These are phyloP conservation scores for Penicillium desertorum DNA, from an alignment of 495 filamentous ascomycete species.

Conservation along the genomic window DNA sequence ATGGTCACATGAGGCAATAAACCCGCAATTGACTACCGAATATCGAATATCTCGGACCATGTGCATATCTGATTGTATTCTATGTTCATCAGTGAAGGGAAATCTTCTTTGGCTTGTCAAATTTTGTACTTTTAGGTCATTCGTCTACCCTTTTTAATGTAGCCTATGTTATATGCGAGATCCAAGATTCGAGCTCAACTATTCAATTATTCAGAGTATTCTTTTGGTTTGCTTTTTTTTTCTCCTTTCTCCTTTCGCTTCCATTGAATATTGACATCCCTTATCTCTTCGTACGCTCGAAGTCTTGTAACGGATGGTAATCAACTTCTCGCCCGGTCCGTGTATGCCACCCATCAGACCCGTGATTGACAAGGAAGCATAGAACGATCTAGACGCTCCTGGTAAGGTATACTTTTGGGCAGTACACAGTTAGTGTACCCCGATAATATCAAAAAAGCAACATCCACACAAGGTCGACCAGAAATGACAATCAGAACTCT, in stretches of 20 bases:
- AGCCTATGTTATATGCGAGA: background rate
- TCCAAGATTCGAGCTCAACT: background rate
- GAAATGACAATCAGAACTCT: slow-evolving; percentile 23
- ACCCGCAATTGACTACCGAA: background rate
- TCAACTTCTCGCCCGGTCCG: background rate
- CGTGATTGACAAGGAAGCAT: background rate
- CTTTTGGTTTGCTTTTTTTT: background rate
- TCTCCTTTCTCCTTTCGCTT: background rate
- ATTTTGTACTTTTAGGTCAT: background rate
- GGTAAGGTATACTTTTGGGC: slow-evolving; percentile 6
- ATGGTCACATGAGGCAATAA: background rate
- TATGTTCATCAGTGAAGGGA: background rate
- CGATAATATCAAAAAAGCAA: background rate
- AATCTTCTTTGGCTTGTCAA: background rate
- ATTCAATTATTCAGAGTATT: background rate
- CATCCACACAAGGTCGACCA: background rate
- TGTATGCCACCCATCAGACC: background rate
- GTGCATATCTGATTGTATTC: background rate
- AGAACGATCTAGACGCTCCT: background rate
- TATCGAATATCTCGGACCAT: background rate
- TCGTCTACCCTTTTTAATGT: background rate
- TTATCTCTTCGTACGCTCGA: background rate
- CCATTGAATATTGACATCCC: background rate
- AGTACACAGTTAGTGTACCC: slow-evolving; percentile 1
- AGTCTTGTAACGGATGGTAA: background rate